Evolutionary conservation across 306 rosid species (phyloP).

Genomic region (Quercus glauca): DNA sequence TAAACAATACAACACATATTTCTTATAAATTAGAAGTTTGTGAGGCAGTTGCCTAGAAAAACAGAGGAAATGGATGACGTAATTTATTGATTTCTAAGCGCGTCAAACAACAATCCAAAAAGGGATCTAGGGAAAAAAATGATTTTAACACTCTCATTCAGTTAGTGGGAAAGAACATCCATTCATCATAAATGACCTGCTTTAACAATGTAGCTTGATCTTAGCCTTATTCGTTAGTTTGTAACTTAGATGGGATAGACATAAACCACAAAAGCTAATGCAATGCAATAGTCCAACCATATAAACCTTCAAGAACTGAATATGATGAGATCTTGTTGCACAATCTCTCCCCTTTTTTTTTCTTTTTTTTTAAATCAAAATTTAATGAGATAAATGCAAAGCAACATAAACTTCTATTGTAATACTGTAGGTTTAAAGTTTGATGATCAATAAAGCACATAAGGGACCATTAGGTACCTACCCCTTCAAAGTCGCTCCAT

Average conservation of each 20-base stretch:
- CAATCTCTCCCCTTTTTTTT: background rate
- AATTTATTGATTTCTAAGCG: background rate
- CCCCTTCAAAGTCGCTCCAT: conserved; percentile 97
- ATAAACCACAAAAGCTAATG: too few relatives aligned
- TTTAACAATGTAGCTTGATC: too few relatives aligned
- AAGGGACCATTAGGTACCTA: conserved; percentile 28
- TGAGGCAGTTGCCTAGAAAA: background rate
- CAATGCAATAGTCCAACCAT: background rate
- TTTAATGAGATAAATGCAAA: background rate
- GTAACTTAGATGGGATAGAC: too few relatives aligned
- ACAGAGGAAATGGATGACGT: background rate
- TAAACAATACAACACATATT: background rate
- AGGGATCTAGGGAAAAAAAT: too few relatives aligned
- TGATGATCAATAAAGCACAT: background rate
- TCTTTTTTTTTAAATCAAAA: background rate
- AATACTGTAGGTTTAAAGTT: background rate
- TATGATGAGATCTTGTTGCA: background rate
- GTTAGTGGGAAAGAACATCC: too few relatives aligned
- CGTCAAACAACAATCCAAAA: background rate
- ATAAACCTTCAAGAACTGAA: background rate
- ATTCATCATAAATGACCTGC: too few relatives aligned
- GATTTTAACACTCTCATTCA: too few relatives aligned
- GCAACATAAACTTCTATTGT: background rate
- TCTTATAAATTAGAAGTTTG: background rate
- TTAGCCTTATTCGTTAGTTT: too few relatives aligned